Conservation (phyloP, 2,329 filamentous ascomycete genomes). For the Exophiala lecanii-corni region DNA sequence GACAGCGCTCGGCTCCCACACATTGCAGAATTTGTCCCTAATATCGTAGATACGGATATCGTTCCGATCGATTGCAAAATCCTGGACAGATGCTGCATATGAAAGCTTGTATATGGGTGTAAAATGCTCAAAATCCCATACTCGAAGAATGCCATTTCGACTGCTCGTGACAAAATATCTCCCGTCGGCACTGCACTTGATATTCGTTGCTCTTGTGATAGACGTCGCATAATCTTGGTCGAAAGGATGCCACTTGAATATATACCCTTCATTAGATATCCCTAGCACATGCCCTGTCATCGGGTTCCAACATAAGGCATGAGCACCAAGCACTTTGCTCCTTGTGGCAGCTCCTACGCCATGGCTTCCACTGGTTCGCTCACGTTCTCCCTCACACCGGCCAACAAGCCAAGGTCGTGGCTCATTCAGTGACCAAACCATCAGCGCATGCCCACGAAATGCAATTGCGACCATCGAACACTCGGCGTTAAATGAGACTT, state of each 20-base stretch:
- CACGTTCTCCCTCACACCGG: constrained; percentile 2
- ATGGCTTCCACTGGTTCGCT: background rate
- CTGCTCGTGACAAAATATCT: constrained; percentile 27
- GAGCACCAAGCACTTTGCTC: constrained; percentile 4
- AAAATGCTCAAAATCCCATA: constrained; percentile 28
- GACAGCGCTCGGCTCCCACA: constrained; percentile 30
- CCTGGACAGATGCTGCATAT: constrained; percentile 20
- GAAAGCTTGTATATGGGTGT: constrained; percentile 24
- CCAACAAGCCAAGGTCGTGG: constrained; percentile 3
- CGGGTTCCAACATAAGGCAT: constrained; percentile 28
- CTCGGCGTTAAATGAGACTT: constrained; percentile 19
- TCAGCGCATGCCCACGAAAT: constrained; percentile 16
- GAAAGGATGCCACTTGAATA: constrained; percentile 36
- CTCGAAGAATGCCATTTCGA: constrained; percentile 24
- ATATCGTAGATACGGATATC: constrained; percentile 29
- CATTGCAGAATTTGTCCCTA: constrained; percentile 26
- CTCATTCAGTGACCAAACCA: constrained; percentile 15
- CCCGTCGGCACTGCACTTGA: constrained; percentile 26
- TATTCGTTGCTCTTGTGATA: constrained; percentile 20
- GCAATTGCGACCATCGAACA: constrained; percentile 18
- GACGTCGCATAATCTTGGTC: constrained; percentile 27
- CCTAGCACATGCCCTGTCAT: constrained; percentile 30
- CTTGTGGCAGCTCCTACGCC: too few species aligned
- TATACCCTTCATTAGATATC: constrained; percentile 30
- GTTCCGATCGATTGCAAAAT: constrained; percentile 28